Conservation (phyloP, 176 grass and related monocot species). For the Tillandsia fasciculata region DNA sequence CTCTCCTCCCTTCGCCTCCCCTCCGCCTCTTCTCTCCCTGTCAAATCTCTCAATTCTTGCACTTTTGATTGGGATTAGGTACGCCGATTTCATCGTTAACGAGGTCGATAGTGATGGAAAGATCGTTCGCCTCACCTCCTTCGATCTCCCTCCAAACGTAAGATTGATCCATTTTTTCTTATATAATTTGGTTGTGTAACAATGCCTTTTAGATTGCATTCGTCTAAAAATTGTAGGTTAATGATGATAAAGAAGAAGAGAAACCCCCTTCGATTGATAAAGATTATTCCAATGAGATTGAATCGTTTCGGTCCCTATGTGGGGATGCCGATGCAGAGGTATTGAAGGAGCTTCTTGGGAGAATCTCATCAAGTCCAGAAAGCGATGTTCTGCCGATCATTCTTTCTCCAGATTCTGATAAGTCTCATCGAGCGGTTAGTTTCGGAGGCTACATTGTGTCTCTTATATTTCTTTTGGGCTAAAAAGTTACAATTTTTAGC, state of each 20-base stretch:
- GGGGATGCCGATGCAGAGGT: conserved; percentile 38
- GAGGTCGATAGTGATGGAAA: conserved; percentile 61
- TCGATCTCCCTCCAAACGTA: conserved; percentile 77
- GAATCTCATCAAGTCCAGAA: conserved; percentile 20
- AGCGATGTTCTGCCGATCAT: conserved; percentile 39
- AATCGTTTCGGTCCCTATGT: conserved; percentile 50
- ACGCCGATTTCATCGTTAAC: conserved; percentile 87
- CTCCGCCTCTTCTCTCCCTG: neutral
- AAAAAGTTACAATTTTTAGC: conserved; percentile 5
- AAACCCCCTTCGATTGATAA: conserved; percentile 35
- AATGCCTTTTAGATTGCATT: neutral
- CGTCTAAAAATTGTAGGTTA: conserved; percentile 29
- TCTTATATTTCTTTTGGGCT: neutral
- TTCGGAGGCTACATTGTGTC: neutral
- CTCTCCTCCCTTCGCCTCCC: neutral
- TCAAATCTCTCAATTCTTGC: neutral
- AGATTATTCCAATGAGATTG: conserved; percentile 47
- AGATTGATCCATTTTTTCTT: neutral
- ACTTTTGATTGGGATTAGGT: conserved; percentile 22
- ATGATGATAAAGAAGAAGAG: conserved; percentile 41
- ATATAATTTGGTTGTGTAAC: neutral
- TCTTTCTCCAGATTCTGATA: conserved; percentile 62
- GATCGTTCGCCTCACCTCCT: conserved; percentile 59
- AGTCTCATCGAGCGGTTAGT: conserved; percentile 82
- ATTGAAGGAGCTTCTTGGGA: conserved; percentile 50